Base-by-base conservation (phyloP, 1,284 basidiomycete genomes). In the Naganishia liquefaciens region DNA sequence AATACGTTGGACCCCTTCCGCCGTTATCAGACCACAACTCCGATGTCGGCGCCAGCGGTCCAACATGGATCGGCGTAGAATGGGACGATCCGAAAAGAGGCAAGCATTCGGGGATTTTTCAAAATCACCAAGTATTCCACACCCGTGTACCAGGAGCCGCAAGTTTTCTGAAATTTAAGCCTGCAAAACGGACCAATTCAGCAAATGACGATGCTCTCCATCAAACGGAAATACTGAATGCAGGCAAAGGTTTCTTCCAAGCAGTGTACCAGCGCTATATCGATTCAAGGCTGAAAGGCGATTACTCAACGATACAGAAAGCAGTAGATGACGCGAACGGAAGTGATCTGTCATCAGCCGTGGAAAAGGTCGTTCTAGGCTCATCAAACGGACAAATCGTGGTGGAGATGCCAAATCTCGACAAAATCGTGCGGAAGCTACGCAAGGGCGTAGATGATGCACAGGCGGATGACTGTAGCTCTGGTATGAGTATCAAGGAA, bases 61-160 rank as follows among this genome's bases (percentile, higher is more conserved):
- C 42, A 15, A 63, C 79, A 17, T 99, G 95, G 94, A 83, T 94
- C 5, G 95, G 95, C 15, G 84, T 98, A 57, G 94, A 98, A 80
- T 99, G 94, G 91, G 95, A 99, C 73, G 87, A 93, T 73, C 82
- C 87, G 5, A 67, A 75, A 1, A 84, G 90, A 60, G 94, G 94
- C 28, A 95, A 90, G 77, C 93, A 98, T 75, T 85, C 88, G 70
- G 95, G 95, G 13, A 76, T 82, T 63, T 90, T 89, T 75, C 86
- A 90, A 69, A 89, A 87, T 40, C 84, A 81, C 63, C 82, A 82
- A 40, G 94, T 96, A 77, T 99, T 98, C 75, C 74, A 64, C 11
- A 68, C 69, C 2, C 58, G 69, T 5, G 67, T 75, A 33, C 46
- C 76, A 55, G 73, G 76, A 19, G 70, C 76, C 1, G 79, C 75